These are phyloP conservation scores for Cordyceps javanica DNA, from an alignment of 2,329 filamentous ascomycete species.

Conservation along the genomic window DNA sequence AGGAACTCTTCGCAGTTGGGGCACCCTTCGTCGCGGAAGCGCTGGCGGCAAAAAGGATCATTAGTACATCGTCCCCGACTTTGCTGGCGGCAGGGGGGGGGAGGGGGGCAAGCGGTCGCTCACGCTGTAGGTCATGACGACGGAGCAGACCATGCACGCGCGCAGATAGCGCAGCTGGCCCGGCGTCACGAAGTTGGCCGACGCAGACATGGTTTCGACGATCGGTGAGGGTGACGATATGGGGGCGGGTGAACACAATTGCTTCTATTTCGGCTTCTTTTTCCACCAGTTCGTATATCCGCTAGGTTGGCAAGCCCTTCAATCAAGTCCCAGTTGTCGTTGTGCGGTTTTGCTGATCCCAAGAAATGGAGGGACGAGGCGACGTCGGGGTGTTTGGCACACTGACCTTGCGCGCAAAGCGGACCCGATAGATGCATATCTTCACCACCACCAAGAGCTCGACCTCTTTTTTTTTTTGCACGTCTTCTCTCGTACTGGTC, in stretches of 20 bases:
- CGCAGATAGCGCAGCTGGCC: slow-evolving; percentile 79
- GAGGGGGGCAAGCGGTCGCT: slow-evolving; percentile 24
- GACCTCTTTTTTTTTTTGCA: background rate
- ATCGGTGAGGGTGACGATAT: background rate
- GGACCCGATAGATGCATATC: slow-evolving; percentile 13
- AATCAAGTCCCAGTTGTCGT: background rate
- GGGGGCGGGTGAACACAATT: no score
- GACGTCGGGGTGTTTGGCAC: background rate
- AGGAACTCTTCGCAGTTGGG: slow-evolving; percentile 96
- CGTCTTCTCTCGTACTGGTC: no score
- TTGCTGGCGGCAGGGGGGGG: background rate
- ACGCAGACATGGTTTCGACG: slow-evolving; percentile 29
- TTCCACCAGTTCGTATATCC: background rate
- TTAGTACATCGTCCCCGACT: background rate
- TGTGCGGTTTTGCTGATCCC: background rate
- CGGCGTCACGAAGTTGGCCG: slow-evolving; percentile 61
- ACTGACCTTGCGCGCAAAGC: background rate
- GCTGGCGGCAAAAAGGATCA: no score
- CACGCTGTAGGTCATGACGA: slow-evolving; percentile 78
- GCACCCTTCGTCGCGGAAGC: slow-evolving; percentile 82
- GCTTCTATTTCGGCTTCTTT: background rate
- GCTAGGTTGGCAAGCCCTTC: background rate
- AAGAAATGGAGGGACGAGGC: background rate
- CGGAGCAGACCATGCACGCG: slow-evolving; percentile 97
- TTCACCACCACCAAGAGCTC: background rate